Evolutionary conservation across 2,329 filamentous ascomycete genomes (phyloP).

Genomic region (Zymoseptoria ardabiliae): DNA sequence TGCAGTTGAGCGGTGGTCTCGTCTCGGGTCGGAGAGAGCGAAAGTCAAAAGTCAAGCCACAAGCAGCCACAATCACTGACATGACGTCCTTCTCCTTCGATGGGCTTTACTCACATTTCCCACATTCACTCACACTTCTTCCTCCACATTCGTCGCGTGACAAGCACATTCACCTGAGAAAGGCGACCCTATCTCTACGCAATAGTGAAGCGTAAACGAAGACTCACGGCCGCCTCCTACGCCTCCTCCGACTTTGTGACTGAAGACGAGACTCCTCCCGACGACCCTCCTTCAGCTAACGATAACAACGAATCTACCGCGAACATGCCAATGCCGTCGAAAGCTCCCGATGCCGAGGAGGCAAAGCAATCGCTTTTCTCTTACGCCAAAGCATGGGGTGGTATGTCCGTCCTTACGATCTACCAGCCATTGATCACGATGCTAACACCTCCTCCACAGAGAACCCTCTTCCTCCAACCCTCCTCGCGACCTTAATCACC

Average conservation of each 20-base stretch:
- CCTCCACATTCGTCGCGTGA: neutral
- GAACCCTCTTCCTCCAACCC: constrained; percentile 55
- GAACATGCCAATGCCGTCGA: constrained; percentile 35
- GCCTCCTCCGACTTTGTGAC: neutral
- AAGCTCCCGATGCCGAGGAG: constrained; percentile 29
- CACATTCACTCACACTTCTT: neutral
- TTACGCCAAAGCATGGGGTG: constrained; percentile 45
- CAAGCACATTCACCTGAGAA: neutral
- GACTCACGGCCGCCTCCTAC: neutral
- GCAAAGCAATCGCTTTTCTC: constrained; percentile 37
- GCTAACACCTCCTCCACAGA: constrained; percentile 38
- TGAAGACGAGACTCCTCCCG: neutral
- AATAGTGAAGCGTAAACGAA: neutral
- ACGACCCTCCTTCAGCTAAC: neutral
- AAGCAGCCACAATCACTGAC: neutral
- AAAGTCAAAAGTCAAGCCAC: neutral
- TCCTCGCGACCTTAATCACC: constrained; percentile 59
- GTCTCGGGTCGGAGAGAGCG: neutral
- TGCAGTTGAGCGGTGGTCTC: neutral
- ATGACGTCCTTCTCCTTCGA: constrained; percentile 9
- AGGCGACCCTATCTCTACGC: neutral
- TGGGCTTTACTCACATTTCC: neutral
- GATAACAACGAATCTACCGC: constrained; percentile 3
- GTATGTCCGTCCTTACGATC: constrained; percentile 31
- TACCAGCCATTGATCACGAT: constrained; percentile 8